Evolutionary conservation across 306 rosid genomes (phyloP), one percentile per base, ranked within the genome.

Genomic region (Dicorynia guianensis): DNA sequence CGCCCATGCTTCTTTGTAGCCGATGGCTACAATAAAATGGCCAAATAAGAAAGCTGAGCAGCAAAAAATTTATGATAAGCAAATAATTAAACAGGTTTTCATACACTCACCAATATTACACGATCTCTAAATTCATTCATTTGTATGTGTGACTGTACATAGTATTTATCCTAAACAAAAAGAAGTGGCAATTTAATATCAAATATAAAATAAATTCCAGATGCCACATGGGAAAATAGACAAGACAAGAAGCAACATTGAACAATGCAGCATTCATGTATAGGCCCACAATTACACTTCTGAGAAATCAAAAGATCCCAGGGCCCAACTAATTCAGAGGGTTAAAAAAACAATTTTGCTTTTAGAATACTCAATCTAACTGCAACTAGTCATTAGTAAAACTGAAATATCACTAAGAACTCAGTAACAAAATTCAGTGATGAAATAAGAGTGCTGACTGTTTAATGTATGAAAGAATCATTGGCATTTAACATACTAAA

Each of bases 61-160:
- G 49, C 40, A 33, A 19, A 53, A 18, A 63, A 56, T 18, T 13
- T 60, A 15, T 19, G 58, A 6, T 52, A 67, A 38, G 65, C 30
- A 49, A 65, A 75, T 74, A 67, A 78, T 5, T 30, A 50, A 76
- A 70, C 18, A 65, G 35, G 58, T 15, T 1, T 58, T 43, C 64
- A 72, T 44, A 82, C 30, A 25, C 93, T 87, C 50, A 88, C 99
- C 87, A 96, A 78, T 71, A 96, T 61, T 42, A 96, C 94, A n/a
- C 94, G 78, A 73, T 96, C 99, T 78, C 99, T 85, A 36, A 88
- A 96, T 84, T 96, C 99, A 13, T 96, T 96, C 82, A 90, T 66
- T 85, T 96, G 98, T 84, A 96, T 92, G 81, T 96, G 97, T 7
- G 98, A 93, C 71, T 96, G 98, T 77, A 96, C 88, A 83, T 96